phyloP scores from a whole-genome alignment of 2,329 filamentous ascomycete genomes.

The Fusarium udum region DNA sequence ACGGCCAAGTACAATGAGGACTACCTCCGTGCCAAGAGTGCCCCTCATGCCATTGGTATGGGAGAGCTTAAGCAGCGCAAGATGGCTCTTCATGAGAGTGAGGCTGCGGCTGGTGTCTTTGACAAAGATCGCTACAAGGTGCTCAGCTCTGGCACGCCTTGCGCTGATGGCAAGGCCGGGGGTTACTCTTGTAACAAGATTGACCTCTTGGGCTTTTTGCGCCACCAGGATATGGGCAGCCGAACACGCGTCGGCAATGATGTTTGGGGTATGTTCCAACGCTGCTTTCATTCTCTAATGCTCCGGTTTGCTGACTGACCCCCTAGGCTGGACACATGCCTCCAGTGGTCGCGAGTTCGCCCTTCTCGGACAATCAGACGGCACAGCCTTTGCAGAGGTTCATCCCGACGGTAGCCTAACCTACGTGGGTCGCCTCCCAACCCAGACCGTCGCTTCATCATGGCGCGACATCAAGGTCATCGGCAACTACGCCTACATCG shows the following conservation, averaged over 20 bases:
- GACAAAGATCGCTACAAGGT: conserved; percentile 16
- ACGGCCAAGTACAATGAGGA: conserved; percentile 9
- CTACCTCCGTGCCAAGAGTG: conserved; percentile 7
- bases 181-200: conserved; percentile 11
- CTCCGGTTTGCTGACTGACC: neutral
- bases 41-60: conserved; percentile 8
- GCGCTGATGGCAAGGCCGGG: neutral
- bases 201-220: neutral
- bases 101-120: neutral
- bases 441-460: conserved; percentile 47
- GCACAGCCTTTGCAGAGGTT: neutral
- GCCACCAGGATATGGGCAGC: conserved; percentile 9
- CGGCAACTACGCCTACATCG: conserved; percentile 49
- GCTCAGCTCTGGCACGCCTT: neutral
- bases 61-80: conserved; percentile 7
- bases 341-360: conserved; percentile 8
- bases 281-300: rapidly evolving
- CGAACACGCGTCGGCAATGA: conserved; percentile 4
- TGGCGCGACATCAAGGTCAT: conserved; percentile 56
- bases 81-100: neutral
- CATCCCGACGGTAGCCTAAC: conserved; percentile 1
- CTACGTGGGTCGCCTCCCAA: conserved; percentile 49
- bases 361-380: conserved; percentile 5
- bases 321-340: conserved; percentile 2
- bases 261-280: neutral